Conservation (phyloP, 257 asterid species). For the Prunella vulgaris region DNA sequence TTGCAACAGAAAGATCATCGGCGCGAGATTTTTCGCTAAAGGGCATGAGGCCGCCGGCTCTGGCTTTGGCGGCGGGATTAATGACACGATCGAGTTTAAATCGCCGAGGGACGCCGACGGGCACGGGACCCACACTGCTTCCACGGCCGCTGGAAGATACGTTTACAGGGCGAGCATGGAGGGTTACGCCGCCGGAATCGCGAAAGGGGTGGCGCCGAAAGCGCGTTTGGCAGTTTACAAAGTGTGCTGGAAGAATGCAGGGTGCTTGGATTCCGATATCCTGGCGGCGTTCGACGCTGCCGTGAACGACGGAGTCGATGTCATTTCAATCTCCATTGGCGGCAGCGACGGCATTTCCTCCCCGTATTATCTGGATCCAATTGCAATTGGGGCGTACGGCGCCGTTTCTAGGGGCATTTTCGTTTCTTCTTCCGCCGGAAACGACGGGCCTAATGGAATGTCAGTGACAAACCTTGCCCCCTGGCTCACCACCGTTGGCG, state of each 20-base stretch:
- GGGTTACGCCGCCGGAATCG: slow-evolving; percentile 82
- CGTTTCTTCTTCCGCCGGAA: slow-evolving; percentile 79
- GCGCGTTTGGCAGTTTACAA: slow-evolving; percentile 74
- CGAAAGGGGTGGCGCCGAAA: slow-evolving; percentile 88
- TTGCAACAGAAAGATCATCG: slow-evolving; percentile 63
- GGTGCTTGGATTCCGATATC: slow-evolving; percentile 83
- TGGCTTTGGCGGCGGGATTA: slow-evolving; percentile 53
- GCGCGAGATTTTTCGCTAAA: slow-evolving; percentile 64
- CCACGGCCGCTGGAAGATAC: slow-evolving; percentile 79
- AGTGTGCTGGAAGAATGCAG: slow-evolving; percentile 77
- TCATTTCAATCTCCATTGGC: slow-evolving; percentile 74
- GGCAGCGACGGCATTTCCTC: slow-evolving; percentile 81
- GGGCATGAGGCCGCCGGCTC: slow-evolving; percentile 59
- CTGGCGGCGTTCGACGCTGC: slow-evolving; percentile 83
- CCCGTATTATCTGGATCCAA: slow-evolving; percentile 80
- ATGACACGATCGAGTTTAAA: slow-evolving; percentile 54
- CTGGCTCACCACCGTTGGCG: slow-evolving; percentile 85
- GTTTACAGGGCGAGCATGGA: slow-evolving; percentile 66
- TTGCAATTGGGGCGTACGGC: slow-evolving; percentile 79
- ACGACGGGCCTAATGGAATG: slow-evolving; percentile 80
- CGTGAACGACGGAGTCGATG: slow-evolving; percentile 73
- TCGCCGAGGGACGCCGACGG: slow-evolving; percentile 94
- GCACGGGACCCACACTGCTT: slow-evolving; percentile 86
- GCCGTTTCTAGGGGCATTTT: slow-evolving; percentile 77
- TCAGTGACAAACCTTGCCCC: slow-evolving; percentile 82